Percentiles rank a stretch among this genome's conserved stretches.
Conservation (phyloP, 345 rosid species). For the Clausena lansium region DNA sequence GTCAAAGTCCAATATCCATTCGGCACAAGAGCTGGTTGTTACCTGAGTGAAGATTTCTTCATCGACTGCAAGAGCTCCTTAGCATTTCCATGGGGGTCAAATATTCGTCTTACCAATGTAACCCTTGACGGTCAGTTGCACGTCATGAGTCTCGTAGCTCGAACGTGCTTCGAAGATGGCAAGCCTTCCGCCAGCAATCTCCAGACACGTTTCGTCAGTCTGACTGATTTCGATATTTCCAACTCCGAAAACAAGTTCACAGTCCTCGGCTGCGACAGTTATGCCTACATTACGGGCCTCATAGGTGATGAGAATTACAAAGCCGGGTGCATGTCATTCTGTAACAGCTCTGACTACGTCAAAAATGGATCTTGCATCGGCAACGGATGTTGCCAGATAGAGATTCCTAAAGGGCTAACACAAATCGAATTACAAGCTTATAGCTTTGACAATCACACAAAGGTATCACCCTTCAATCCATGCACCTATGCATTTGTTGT, state of each 20-base stretch:
- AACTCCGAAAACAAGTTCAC: not conserved
- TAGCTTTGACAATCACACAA: not conserved
- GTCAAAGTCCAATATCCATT: conserved; percentile 17
- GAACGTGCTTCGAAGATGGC: not conserved
- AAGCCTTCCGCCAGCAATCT: too few relatives aligned
- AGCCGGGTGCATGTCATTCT: not conserved
- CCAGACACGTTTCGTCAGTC: too few relatives aligned
- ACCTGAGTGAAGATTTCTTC: conserved; percentile 1
- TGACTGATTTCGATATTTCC: not conserved
- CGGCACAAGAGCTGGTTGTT: conserved; percentile 13
- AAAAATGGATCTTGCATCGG: not conserved
- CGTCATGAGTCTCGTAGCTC: not conserved
- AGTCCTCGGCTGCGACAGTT: not conserved
- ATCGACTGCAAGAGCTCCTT: conserved; percentile 1
- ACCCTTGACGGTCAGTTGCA: not conserved
- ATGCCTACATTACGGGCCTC: not conserved
- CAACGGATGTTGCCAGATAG: conserved; percentile 4
- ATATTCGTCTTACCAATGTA: not conserved
- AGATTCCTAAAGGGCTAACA: not conserved
- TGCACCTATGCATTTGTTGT: conserved; percentile 23
- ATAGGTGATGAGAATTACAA: not conserved
- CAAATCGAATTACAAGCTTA: not conserved
- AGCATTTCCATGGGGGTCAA: not conserved
- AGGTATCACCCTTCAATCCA: not conserved
- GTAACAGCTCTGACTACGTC: not conserved